Evolutionary conservation across 2,329 filamentous ascomycete genomes (phyloP), one percentile per base, ranked within the genome.

Genomic region (Cladosporium sp.): DNA sequence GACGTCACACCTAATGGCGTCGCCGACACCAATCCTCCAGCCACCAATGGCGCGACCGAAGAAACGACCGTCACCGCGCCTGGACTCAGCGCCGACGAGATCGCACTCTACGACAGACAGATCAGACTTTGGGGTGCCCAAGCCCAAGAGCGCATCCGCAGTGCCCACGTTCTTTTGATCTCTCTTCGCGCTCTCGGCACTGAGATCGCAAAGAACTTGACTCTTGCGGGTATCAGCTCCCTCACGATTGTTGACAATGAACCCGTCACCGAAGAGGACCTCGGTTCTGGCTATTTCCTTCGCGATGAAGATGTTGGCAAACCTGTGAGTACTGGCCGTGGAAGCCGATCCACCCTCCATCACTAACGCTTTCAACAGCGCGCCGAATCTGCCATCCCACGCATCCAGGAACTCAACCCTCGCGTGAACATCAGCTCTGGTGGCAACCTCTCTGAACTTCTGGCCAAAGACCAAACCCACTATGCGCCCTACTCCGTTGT

Each of bases 91-190:
- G 55, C 55, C 88, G 93, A 97, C 69, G 93, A 98, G 66, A 95
- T 97, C 63, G 93, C 92, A 12, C 82, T 97, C 5, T 98, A 98
- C 67, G 93, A 98, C 71, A 85, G 93, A 43, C 93, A 98, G 68
- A 96, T 98, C 62, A 86, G 93, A 48, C 83, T 98, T 25, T 98
- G 93, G 93, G 93, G 93, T 38, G 88, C 97, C 64, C 84, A 93
- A 62, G 93, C 93, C 6, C 93, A 98, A 69, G 86, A 95, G 67
- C 58, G 56, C n/a, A 90, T 98, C 51, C 88, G 92, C 60, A 86
- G 80, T 52, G 89, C 93, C 52, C 90, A 90, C 63, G 86, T 98
- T 59, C 83, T 97, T 39, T 81, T 98, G 55, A 85, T 98, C 58
- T 90, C 84, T 25, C 83, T 95, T 68, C 88, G 86, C 64, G 90